Conservation (phyloP, 2,329 filamentous ascomycete species). For the Ascosphaera apis region DNA sequence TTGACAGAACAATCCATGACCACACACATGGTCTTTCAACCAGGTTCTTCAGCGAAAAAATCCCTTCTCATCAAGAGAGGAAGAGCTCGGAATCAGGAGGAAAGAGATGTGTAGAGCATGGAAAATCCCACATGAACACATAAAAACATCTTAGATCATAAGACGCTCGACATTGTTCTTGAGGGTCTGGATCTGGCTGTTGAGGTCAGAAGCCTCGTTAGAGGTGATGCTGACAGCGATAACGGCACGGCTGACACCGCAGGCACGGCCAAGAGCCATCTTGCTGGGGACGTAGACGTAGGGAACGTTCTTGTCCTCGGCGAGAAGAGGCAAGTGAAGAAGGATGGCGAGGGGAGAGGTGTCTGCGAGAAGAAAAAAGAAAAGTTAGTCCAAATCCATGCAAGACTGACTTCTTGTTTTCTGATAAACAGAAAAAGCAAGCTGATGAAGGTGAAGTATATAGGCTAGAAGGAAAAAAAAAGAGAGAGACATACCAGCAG, state of each 20-base stretch:
- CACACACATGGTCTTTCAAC: no score
- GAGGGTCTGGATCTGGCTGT: slow-evolving; percentile 63
- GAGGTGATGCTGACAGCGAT: slow-evolving; percentile 76
- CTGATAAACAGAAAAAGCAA: neutral
- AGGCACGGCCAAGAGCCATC: slow-evolving; percentile 69
- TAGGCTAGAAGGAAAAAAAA: no score
- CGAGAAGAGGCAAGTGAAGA: slow-evolving; percentile 68
- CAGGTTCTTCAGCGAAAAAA: no score
- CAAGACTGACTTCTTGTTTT: neutral
- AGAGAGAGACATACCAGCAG: slow-evolving; percentile 31
- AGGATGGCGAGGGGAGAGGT: slow-evolving; percentile 71
- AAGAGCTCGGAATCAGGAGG: no score
- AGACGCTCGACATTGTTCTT: slow-evolving; percentile 93
- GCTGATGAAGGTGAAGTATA: no score
- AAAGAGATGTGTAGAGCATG: no score
- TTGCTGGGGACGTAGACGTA: slow-evolving; percentile 55
- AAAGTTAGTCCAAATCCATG: no score
- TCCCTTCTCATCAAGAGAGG: no score
- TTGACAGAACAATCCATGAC: no score
- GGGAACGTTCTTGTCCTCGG: slow-evolving; percentile 51
- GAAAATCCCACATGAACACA: no score
- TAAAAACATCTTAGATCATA: slow-evolving; percentile 45
- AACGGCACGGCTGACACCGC: slow-evolving; percentile 69
- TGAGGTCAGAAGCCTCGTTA: slow-evolving; percentile 75
- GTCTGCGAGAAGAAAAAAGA: slow-evolving; percentile 24